These are phyloP conservation scores for Salvia hispanica DNA, from an alignment of 257 asterid species.

Conservation along the genomic window DNA sequence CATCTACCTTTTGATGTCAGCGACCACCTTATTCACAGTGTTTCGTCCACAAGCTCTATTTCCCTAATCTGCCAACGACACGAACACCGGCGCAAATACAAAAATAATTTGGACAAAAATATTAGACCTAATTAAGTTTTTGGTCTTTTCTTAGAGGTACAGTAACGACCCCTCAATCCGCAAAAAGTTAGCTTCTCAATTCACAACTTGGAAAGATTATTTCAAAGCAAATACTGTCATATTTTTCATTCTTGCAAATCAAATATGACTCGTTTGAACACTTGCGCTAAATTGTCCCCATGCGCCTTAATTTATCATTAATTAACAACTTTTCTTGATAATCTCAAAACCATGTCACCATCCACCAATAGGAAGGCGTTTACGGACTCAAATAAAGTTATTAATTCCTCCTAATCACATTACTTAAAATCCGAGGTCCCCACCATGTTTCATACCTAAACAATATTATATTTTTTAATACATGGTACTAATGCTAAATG, in stretches of 20 bases:
- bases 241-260: slow-evolving; percentile 26
- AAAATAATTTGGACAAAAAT: not conserved
- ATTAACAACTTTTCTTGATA: slow-evolving; percentile 43
- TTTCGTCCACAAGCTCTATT: not conserved
- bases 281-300: slow-evolving; percentile 37
- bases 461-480: slow-evolving; percentile 19
- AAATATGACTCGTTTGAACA: slow-evolving; percentile 25
- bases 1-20: too few relatives aligned
- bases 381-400: slow-evolving; percentile 49
- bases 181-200: not conserved
- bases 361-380: slow-evolving; percentile 44
- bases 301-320: slow-evolving; percentile 31
- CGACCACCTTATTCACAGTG: too few relatives aligned
- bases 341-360: slow-evolving; percentile 43
- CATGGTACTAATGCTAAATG: slow-evolving; percentile 16
- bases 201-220: slow-evolving; percentile 19
- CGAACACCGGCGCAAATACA: not conserved
- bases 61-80: not conserved
- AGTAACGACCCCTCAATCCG: not conserved
- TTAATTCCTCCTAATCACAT: slow-evolving; percentile 40
- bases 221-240: slow-evolving; percentile 28
- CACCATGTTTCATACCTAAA: slow-evolving; percentile 45
- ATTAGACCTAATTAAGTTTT: not conserved
- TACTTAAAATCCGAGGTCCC: slow-evolving; percentile 54
- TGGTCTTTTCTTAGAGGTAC: not conserved